Conservation (phyloP, 1,284 basidiomycete species). For the Ceratobasidium sp. region DNA sequence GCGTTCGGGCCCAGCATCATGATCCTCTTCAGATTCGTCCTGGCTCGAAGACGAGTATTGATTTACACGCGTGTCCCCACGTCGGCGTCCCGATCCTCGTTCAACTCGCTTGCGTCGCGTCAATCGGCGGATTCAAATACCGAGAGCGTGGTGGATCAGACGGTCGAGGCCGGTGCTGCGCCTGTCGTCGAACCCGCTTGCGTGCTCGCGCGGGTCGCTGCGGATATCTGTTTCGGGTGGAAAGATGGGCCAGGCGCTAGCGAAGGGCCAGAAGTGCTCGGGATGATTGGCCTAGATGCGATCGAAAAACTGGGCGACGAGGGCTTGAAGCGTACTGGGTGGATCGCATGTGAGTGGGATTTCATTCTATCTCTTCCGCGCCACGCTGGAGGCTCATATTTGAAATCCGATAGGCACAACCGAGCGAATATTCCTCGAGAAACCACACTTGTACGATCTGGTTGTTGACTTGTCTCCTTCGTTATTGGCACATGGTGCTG, state of each 20-base stretch:
- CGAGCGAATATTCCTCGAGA: slow-evolving; percentile 80
- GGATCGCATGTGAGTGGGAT: slow-evolving; percentile 70
- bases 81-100: slow-evolving; percentile 13
- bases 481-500: slow-evolving; percentile 47
- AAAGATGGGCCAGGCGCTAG: slow-evolving; percentile 3
- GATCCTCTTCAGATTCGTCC: slow-evolving; percentile 77
- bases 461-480: slow-evolving; percentile 66
- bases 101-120: slow-evolving; percentile 15
- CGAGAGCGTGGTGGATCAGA: slow-evolving; percentile 15
- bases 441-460: slow-evolving; percentile 75
- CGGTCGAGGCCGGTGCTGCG: slow-evolving; percentile 32
- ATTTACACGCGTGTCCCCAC: slow-evolving; percentile 64
- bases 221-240: slow-evolving; percentile 77
- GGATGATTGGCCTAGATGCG: slow-evolving; percentile 77
- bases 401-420: slow-evolving; percentile 63
- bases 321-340: slow-evolving; percentile 65
- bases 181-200: slow-evolving; percentile 80
- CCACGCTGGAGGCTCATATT: background rate
- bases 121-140: background rate
- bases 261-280: slow-evolving; percentile 58
- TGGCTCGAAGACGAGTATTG: slow-evolving; percentile 73
- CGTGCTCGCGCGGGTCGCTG: slow-evolving; percentile 73
- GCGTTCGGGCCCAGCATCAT: slow-evolving; percentile 77
- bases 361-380: too few relatives aligned
- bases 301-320: slow-evolving; percentile 65